Conservation (phyloP, 2,329 filamentous ascomycete species). For the Fusarium continuum region DNA sequence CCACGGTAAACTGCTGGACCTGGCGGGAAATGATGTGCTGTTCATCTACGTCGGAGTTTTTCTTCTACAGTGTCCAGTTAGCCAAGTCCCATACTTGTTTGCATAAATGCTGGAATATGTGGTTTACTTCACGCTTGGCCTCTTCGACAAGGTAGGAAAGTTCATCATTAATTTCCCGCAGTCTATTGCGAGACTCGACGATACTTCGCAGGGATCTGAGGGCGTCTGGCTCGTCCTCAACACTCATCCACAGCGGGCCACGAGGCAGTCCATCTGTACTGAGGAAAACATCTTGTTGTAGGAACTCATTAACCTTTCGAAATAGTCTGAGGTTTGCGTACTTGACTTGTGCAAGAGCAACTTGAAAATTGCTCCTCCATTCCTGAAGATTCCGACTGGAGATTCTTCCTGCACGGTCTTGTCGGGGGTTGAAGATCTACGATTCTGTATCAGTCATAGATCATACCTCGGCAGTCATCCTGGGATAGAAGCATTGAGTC, state of each 20-base stretch:
- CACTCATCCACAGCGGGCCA: not conserved
- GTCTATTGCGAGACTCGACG: not conserved
- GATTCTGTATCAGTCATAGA: not conserved
- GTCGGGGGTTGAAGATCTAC: not conserved
- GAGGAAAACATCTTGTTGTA: not conserved
- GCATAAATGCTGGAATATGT: not conserved
- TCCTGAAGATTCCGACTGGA: not conserved
- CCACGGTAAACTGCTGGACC: not conserved
- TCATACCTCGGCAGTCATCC: too few relatives aligned
- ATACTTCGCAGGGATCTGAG: not conserved
- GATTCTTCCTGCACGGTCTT: not conserved
- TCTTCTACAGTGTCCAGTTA: not conserved
- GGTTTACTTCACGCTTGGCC: not conserved
- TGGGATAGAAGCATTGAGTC: too few relatives aligned
- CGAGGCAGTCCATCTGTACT: constrained; percentile 5
- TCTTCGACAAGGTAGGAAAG: not conserved
- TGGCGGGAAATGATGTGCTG: not conserved
- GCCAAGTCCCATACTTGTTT: too few relatives aligned
- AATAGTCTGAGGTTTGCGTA: not conserved
- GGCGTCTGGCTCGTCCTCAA: not conserved
- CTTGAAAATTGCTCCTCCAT: constrained; percentile 1
- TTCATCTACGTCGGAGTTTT: not conserved
- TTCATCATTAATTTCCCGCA: not conserved
- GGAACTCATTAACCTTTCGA: not conserved
- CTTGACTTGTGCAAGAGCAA: not conserved